Conservation (phyloP, 768 basidiomycete genomes). For the Russula foetens region DNA sequence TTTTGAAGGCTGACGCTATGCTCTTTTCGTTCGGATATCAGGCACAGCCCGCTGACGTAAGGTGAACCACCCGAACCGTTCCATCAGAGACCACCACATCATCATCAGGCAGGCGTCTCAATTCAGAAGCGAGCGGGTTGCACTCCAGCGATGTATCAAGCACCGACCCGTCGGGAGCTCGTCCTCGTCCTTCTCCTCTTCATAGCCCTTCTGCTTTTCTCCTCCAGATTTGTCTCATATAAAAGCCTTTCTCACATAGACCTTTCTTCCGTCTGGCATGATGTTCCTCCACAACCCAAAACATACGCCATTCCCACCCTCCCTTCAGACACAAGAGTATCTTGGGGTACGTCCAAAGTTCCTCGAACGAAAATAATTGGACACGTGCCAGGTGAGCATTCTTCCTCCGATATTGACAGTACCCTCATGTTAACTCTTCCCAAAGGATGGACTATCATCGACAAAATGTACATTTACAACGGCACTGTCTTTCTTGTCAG, state of each 20-base stretch:
- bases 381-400: constrained; percentile 58
- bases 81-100: too few relatives aligned
- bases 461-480: constrained; percentile 72
- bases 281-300: not conserved
- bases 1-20: too few relatives aligned
- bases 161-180: constrained; percentile 27
- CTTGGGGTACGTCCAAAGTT: constrained; percentile 29
- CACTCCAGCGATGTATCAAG: constrained; percentile 2
- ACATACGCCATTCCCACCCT: constrained; percentile 2
- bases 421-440: not conserved
- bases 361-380: constrained; percentile 61
- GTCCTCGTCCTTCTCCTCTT: constrained; percentile 25
- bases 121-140: too few relatives aligned
- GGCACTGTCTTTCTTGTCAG: constrained; percentile 80
- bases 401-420: not conserved
- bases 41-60: not conserved
- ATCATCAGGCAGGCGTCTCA: too few relatives aligned
- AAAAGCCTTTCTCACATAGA: not conserved
- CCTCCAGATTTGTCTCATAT: not conserved
- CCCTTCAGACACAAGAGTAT: constrained; percentile 9
- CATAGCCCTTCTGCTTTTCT: constrained; percentile 21
- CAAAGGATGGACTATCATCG: constrained; percentile 86
- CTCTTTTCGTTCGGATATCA: too few relatives aligned
- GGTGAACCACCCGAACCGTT: not conserved
- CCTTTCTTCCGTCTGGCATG: not conserved